Conservation (phyloP, 352 stramenopile genomes). For the Globisporangium middletonii region DNA sequence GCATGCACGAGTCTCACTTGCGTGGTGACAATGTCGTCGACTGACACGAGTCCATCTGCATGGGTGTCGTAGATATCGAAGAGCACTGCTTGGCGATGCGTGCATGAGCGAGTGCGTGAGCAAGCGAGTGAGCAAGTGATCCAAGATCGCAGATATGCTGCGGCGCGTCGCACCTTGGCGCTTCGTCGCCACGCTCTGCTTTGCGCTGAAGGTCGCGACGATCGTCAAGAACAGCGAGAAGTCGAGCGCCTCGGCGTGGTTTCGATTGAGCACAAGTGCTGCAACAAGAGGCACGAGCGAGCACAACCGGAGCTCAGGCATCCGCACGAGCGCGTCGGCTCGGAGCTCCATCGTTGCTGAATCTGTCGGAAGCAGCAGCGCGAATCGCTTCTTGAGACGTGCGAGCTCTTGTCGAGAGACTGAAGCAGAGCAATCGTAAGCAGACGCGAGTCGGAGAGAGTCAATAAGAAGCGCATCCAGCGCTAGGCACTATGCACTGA, state of each 20-base stretch:
- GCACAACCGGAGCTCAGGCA: constrained; percentile 29
- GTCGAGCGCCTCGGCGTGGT: not conserved
- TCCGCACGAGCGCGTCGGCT: constrained; percentile 14
- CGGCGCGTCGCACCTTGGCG: constrained; percentile 16
- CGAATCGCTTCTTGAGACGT: constrained; percentile 36
- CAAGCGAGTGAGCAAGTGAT: not conserved
- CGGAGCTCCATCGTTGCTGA: constrained; percentile 8
- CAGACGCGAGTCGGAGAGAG: too few relatives aligned
- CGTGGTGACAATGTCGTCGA: constrained; percentile 26
- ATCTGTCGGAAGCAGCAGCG: constrained; percentile 18
- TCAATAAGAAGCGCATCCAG: too few relatives aligned
- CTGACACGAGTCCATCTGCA: constrained; percentile 18
- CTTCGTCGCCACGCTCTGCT: constrained; percentile 29
- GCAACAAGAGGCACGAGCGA: constrained; percentile 18
- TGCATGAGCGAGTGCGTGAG: not conserved
- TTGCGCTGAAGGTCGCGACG: constrained; percentile 29
- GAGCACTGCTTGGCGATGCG: constrained; percentile 16
- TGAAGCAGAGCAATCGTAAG: constrained; percentile 1
- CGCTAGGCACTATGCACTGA: too few relatives aligned
- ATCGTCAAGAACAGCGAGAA: constrained; percentile 29
- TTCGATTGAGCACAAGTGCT: constrained; percentile 4
- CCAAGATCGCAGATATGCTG: not conserved
- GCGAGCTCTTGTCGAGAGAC: constrained; percentile 38
- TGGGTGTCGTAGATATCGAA: constrained; percentile 39
- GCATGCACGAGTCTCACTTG: constrained; percentile 13